These are phyloP conservation scores for Cercis canadensis DNA, from an alignment of 306 rosid genomes.

Conservation along the genomic window DNA sequence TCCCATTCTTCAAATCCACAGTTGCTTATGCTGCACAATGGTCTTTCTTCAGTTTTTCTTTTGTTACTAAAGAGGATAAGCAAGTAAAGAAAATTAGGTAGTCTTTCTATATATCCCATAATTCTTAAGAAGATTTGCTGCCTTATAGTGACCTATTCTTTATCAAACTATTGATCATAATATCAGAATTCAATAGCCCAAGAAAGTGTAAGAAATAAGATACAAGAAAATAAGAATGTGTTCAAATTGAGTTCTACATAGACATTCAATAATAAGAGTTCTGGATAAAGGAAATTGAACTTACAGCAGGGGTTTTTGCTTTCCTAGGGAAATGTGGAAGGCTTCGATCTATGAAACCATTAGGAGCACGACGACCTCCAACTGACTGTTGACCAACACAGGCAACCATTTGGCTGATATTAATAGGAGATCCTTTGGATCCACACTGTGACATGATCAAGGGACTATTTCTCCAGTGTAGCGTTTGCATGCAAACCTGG, in stretches of 20 bases:
- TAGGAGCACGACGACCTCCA: conserved; percentile 92
- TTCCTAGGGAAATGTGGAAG: conserved; percentile 93
- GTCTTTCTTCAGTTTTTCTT: background rate
- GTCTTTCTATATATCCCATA: conserved; percentile 10
- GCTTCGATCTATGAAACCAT: conserved; percentile 92
- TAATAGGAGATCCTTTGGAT: conserved; percentile 92
- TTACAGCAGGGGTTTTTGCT: conserved; percentile 80
- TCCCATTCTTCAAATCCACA: background rate
- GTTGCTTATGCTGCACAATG: conserved; percentile 19
- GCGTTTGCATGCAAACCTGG: conserved; percentile 82
- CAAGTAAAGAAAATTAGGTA: background rate
- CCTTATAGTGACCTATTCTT: conserved; percentile 2
- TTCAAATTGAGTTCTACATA: conserved; percentile 8
- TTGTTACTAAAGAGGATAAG: background rate
- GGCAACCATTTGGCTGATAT: conserved; percentile 95
- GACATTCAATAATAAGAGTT: background rate
- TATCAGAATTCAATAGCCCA: conserved; percentile 19
- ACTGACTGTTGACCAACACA: conserved; percentile 97
- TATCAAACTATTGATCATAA: conserved; percentile 26
- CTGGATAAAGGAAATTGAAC: conserved; percentile 40
- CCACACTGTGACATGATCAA: conserved; percentile 99
- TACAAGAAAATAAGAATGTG: conserved; percentile 17
- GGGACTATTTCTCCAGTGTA: conserved; percentile 98
- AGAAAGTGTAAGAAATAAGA: background rate
- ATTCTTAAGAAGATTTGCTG: background rate